Base-by-base conservation (phyloP, 306 rosid genomes). In the Dryas octopetala region DNA sequence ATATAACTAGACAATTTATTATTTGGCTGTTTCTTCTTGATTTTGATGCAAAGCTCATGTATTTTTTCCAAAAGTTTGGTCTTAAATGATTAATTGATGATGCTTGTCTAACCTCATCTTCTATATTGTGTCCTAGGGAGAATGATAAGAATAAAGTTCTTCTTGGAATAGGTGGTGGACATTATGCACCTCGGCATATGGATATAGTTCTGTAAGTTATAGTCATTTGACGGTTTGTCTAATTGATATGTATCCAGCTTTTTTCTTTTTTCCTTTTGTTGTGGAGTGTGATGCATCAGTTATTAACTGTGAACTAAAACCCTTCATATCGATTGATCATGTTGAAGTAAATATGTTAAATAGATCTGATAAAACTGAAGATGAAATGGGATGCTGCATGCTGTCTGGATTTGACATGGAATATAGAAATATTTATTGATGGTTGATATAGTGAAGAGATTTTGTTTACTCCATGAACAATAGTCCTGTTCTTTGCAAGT, bases 81-180 rank as follows among this genome's bases (percentile, higher is more conserved):
- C 23, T 38, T 40, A 43, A 38, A 14, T 15, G 19, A 19, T 13
- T 9, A 19, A 19, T 45, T 55, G 65, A 53, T 57, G 48, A 32
- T 66, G 48, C 26, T 65, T 73, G 62, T 46, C 59, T 84, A 60
- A 66, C 41, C 19, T 49, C 54, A 74, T 41, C 64, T 62, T 64
- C 65, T 44, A 45, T 55, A 57, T 65, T 80, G 32, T 80, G 63
- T 61, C 51, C 16, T 47, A 95, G 98, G 91, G 96, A 90, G 77
- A 91, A 81, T 26, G 76, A 38, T 68, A 88, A 88, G 81, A 90
- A 90, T 76, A 90, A 40, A 84, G 89, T 95, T 78, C 97, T 95
- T 75, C 91, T 95, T 50, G 99, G 99, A 57, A 81, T 95, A 62
- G 98, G 96, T 10, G 99, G 99, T 71, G 99, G 98, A 78, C 99